Evolutionary conservation across 331 rosid genomes (phyloP), one percentile per base, ranked within the genome.

Genomic region (Saraca asoca): DNA sequence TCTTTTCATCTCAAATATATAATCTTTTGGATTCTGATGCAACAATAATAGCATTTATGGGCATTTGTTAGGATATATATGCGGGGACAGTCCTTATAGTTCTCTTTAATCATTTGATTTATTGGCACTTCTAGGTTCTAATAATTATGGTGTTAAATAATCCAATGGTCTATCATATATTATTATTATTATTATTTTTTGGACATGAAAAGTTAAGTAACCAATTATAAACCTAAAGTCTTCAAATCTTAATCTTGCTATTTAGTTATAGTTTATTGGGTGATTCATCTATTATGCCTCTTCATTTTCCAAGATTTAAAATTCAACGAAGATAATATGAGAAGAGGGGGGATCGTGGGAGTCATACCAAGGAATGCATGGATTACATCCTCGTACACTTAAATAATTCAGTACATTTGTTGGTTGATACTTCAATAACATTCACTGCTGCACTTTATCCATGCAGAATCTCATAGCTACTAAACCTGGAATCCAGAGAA

Each of bases 401-500:
- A 52, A 62, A 17, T n/a, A 43, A 16, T 35, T 65, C 20, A 49
- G 31, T 43, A 35, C 38, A 29, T 52, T 12, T 33, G 54, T 35
- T 60, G 66, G 37, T 72, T 72, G 11, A 67, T 51, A 33, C 42
- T 53, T 42, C 55, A 66, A 16, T 29, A 49, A 39, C 54, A 51
- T 53, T 46, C 62, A 46, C 72, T 66, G 56, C 58, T 49, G 63
- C 12, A 24, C 31, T 24, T 24, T 24, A 24, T 48, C 13, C 48
- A 18, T 71, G 82, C 85, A 94, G 98, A 88, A 88, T 78, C 95
- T 90, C 66, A 81, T 94, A 73, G 92, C 99, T 61, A 83, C 97
- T 5, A 88, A 86, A 81, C 95, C 88, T 24, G 99, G 99, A 78
- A 87, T 90, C 64, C 99, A 90, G 83, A 94, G 83, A 82, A 90